phyloP scores from a whole-genome alignment of 257 asterid species.

The Solanum pimpinellifolium region DNA sequence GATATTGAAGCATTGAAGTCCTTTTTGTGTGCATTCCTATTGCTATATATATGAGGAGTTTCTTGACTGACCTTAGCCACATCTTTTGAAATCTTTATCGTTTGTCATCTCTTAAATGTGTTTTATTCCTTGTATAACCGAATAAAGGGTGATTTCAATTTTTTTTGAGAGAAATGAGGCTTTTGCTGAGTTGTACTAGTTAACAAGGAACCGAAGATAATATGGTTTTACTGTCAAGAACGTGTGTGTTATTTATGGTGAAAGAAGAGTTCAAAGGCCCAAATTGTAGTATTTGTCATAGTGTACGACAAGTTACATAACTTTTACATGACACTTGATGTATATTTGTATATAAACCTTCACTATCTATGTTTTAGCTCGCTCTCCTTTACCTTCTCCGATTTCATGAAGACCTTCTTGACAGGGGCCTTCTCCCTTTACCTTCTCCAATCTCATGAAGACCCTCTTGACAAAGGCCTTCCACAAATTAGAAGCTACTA shows the following conservation, averaged over 20 bases:
- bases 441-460: neutral
- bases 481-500: neutral
- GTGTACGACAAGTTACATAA: neutral
- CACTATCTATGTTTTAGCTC: neutral
- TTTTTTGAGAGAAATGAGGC: neutral
- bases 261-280: neutral
- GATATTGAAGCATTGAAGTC: neutral
- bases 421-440: neutral
- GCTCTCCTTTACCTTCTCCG: neutral
- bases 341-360: neutral
- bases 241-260: neutral
- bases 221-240: neutral
- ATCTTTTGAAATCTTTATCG: neutral
- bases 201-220: neutral
- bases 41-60: neutral
- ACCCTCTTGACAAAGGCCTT: neutral
- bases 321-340: neutral
- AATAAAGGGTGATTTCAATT: neutral
- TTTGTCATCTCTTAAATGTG: neutral
- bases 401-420: neutral
- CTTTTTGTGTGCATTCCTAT: neutral
- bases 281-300: neutral
- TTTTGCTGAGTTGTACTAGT: neutral
- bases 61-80: neutral
- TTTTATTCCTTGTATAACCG: neutral